Evolutionary conservation across 345 rosid genomes (phyloP).

Genomic region (Linum trigynum): DNA sequence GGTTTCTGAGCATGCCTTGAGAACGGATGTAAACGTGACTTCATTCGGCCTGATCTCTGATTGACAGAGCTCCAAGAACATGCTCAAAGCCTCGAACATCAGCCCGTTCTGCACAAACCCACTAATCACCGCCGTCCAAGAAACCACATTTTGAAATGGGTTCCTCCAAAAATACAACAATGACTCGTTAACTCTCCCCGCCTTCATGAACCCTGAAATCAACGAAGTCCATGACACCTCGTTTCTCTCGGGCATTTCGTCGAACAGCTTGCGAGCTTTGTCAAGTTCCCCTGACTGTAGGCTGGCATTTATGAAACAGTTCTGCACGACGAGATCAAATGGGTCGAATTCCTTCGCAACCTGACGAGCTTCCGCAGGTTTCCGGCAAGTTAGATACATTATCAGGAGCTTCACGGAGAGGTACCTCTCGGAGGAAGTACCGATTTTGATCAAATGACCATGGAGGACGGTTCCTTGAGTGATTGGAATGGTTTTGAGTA

Average conservation of each 20-base stretch:
- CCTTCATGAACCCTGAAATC: constrained; percentile 47
- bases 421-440: constrained; percentile 32
- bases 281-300: constrained; percentile 35
- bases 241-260: constrained; percentile 53
- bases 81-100: constrained; percentile 32
- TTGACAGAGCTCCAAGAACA: constrained; percentile 32
- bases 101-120: constrained; percentile 46
- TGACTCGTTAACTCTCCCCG: constrained; percentile 39
- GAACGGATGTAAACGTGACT: constrained; percentile 36
- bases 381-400: constrained; percentile 35
- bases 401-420: constrained; percentile 40
- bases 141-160: constrained; percentile 40
- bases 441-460: constrained; percentile 36
- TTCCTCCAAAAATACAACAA: constrained; percentile 41
- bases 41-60: constrained; percentile 40
- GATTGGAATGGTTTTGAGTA: constrained; percentile 24
- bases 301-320: constrained; percentile 34
- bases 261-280: constrained; percentile 38
- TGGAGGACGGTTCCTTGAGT: constrained; percentile 34
- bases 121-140: constrained; percentile 46
- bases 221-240: constrained; percentile 46
- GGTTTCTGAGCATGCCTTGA: constrained; percentile 32
- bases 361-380: constrained; percentile 31
- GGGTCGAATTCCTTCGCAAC: constrained; percentile 34
- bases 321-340: constrained; percentile 38